Conservation (phyloP, 2,329 filamentous ascomycete species). For the Penicillium occitanis region DNA sequence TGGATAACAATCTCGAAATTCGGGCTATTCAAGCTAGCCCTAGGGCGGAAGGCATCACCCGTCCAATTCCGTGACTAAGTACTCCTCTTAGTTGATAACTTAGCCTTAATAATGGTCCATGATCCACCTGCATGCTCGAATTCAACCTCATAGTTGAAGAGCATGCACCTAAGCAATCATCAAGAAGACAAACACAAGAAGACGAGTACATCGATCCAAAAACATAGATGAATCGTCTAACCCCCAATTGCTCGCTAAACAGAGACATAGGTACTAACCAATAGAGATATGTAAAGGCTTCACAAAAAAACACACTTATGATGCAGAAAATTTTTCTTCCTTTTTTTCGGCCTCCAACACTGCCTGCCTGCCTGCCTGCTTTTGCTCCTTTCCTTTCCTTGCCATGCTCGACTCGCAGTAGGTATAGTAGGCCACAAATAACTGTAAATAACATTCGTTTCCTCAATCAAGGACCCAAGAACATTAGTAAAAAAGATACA, state of each 20-base stretch:
- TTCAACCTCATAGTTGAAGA: too few species aligned
- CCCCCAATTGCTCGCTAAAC: not conserved
- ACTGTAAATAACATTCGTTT: not conserved
- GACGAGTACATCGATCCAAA: too few species aligned
- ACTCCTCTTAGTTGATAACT: too few species aligned
- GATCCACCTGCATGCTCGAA: too few species aligned
- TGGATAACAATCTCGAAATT: too few species aligned
- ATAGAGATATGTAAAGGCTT: not conserved
- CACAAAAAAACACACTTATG: not conserved
- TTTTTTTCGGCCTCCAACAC: not conserved
- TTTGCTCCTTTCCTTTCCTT: not conserved
- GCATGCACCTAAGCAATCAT: too few species aligned
- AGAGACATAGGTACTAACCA: not conserved
- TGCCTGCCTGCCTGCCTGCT: not conserved
- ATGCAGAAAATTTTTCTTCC: not conserved
- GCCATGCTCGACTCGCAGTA: not conserved
- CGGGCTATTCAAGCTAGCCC: too few species aligned
- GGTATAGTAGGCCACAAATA: not conserved
- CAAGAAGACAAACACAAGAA: too few species aligned
- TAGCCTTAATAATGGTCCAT: too few species aligned
- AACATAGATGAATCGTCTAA: not conserved
- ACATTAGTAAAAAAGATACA: not conserved
- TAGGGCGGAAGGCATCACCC: too few species aligned
- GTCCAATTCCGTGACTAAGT: too few species aligned
- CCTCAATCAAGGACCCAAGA: not conserved